These are phyloP conservation scores for Volutella citrinella DNA, from an alignment of 2,329 filamentous ascomycete genomes.

Conservation along the genomic window DNA sequence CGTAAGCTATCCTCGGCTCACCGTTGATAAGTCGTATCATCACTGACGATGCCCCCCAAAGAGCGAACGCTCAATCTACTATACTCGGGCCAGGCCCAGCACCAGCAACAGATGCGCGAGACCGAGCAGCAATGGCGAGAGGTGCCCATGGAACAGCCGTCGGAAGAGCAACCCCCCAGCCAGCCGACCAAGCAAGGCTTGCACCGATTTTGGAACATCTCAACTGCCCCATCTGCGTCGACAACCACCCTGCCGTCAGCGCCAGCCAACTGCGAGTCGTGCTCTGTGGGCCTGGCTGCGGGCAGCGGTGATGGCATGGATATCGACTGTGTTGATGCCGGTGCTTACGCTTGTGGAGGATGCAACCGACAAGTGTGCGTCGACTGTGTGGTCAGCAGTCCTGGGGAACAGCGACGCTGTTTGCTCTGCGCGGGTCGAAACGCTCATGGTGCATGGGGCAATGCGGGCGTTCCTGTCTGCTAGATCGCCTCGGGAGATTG, in stretches of 20 bases:
- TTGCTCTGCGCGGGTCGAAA: conserved; percentile 47
- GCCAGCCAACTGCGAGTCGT: conserved; percentile 52
- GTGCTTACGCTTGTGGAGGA: conserved; percentile 39
- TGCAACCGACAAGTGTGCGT: conserved; percentile 58
- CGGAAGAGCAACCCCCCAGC: too few relatives aligned
- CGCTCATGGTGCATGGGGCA: conserved; percentile 18
- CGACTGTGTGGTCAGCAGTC: conserved; percentile 56
- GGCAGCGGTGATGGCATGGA: conserved; percentile 34
- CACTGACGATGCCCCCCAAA: conserved; percentile 26
- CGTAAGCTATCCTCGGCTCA: conserved; percentile 37
- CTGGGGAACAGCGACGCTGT: conserved; percentile 53
- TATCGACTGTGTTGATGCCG: conserved; percentile 29
- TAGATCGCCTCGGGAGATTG: too few relatives aligned
- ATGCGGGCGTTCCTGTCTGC: conserved; percentile 18
- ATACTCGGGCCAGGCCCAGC: conserved; percentile 50
- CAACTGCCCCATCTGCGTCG: conserved; percentile 32
- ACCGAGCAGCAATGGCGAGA: conserved; percentile 12
- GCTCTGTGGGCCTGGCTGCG: conserved; percentile 33
- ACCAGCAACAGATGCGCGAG: conserved; percentile 7
- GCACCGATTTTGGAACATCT: conserved; percentile 61
- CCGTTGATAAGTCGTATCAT: background rate
- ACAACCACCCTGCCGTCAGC: conserved; percentile 18
- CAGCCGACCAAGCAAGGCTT: too few relatives aligned
- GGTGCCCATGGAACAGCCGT: too few relatives aligned
- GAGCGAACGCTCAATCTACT: conserved; percentile 57